These are phyloP conservation scores for Plantago lanceolata DNA, from an alignment of 305 asterid genomes.

Conservation along the genomic window DNA sequence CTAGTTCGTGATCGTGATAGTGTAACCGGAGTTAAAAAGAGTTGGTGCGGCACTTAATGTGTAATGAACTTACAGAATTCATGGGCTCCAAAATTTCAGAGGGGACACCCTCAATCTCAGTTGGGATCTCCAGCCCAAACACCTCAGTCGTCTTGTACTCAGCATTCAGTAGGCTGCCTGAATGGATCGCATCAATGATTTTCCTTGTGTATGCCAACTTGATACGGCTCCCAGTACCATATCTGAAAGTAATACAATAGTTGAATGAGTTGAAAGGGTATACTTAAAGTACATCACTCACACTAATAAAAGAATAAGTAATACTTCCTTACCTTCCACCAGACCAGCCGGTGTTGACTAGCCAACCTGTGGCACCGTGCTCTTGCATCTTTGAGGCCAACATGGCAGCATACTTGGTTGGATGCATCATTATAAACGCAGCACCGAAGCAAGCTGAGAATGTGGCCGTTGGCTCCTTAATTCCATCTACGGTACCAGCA, in stretches of 20 bases:
- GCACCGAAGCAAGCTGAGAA: slow-evolving; percentile 99
- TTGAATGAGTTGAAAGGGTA: not conserved
- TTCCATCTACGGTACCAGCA: slow-evolving; percentile 97
- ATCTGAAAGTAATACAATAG: slow-evolving; percentile 36
- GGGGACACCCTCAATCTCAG: slow-evolving; percentile 77
- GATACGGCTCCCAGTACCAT: slow-evolving; percentile 82
- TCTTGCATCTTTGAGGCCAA: slow-evolving; percentile 76
- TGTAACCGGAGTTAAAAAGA: too few species aligned
- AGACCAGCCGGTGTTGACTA: slow-evolving; percentile 98
- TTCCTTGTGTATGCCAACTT: slow-evolving; percentile 87
- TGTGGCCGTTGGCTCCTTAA: slow-evolving; percentile 94
- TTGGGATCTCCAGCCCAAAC: slow-evolving; percentile 84
- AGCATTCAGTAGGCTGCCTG: slow-evolving; percentile 71
- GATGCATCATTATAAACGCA: slow-evolving; percentile 95
- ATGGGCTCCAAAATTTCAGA: slow-evolving; percentile 79
- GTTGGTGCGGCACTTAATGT: too few species aligned
- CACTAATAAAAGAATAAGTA: not conserved
- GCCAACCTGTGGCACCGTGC: slow-evolving; percentile 98
- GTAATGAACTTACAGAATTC: slow-evolving; percentile 65
- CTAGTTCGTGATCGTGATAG: too few species aligned
- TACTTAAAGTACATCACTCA: not conserved
- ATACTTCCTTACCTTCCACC: slow-evolving; percentile 67
- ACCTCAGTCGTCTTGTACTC: slow-evolving; percentile 65
- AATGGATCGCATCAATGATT: slow-evolving; percentile 93
- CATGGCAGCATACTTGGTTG: slow-evolving; percentile 94